Conservation (phyloP, 2,329 filamentous ascomycete genomes). For the Dichotomopilus funicola region DNA sequence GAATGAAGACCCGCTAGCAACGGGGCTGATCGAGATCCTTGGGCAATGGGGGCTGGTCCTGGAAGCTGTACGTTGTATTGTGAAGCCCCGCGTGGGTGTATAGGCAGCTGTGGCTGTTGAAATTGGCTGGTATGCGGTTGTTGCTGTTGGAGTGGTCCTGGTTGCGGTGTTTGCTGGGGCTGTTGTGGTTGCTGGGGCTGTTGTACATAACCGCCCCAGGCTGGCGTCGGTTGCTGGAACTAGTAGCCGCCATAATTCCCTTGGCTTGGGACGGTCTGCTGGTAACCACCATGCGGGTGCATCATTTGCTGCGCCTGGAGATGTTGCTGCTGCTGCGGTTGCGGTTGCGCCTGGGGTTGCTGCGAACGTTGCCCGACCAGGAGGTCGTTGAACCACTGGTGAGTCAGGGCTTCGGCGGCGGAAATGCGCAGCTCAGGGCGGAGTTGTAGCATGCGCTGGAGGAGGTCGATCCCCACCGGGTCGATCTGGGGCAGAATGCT, state of each 20-base stretch:
- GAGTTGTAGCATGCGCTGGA: constrained; percentile 86
- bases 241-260: constrained; percentile 26
- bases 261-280: constrained; percentile 24
- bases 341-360: constrained; percentile 38
- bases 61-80: no score
- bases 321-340: constrained; percentile 13
- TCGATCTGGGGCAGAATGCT: constrained; percentile 89
- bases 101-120: no score
- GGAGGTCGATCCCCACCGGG: constrained; percentile 73
- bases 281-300: constrained; percentile 24
- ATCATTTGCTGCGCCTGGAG: constrained; percentile 21
- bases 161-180: neutral
- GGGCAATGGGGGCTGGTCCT: no score
- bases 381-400: constrained; percentile 86
- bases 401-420: constrained; percentile 76
- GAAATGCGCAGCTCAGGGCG: constrained; percentile 87
- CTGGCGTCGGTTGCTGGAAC: neutral
- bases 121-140: no score
- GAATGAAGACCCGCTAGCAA: no score
- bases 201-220: neutral
- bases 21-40: no score
- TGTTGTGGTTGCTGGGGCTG: neutral
- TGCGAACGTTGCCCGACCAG: constrained; percentile 37
- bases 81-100: no score
- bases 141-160: no score